Conservation (phyloP, 1,284 basidiomycete genomes). For the Pholiota adiposa region DNA sequence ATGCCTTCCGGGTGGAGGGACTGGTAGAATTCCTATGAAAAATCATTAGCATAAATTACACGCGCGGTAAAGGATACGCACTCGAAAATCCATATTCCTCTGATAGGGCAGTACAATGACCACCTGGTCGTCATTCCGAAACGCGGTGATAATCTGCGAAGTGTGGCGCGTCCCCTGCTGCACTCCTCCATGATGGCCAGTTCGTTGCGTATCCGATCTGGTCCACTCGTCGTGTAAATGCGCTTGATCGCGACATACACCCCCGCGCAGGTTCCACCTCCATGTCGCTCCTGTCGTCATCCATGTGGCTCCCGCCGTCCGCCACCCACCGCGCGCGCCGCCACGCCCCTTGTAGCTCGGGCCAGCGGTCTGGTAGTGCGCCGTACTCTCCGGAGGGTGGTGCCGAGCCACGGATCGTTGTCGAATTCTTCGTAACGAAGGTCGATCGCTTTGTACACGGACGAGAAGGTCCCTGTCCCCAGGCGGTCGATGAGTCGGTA, state of each 20-base stretch:
- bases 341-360: conserved; percentile 36
- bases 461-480: conserved; percentile 98
- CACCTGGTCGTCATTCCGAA: conserved; percentile 91
- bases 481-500: conserved; percentile 91
- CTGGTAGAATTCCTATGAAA: conserved; percentile 76
- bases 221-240: conserved; percentile 96
- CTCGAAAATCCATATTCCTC: conserved; percentile 91
- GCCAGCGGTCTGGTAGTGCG: conserved; percentile 56
- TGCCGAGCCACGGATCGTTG: conserved; percentile 80
- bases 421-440: conserved; percentile 79
- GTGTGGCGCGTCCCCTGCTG: conserved; percentile 83
- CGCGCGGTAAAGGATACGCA: conserved; percentile 47
- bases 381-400: conserved; percentile 63
- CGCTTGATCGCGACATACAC: conserved; percentile 95
- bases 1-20: conserved; percentile 75
- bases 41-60: conserved; percentile 8
- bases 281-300: not conserved
- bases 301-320: too few species aligned
- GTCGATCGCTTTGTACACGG: conserved; percentile 97
- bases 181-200: conserved; percentile 90
- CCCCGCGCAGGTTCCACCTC: conserved; percentile 33
- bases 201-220: conserved; percentile 93
- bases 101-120: conserved; percentile 96
- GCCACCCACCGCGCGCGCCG: conserved; percentile 29
- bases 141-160: conserved; percentile 94